phyloP scores from a whole-genome alignment of 2,329 filamentous ascomycete genomes.

The Chaetomium olivaceum region DNA sequence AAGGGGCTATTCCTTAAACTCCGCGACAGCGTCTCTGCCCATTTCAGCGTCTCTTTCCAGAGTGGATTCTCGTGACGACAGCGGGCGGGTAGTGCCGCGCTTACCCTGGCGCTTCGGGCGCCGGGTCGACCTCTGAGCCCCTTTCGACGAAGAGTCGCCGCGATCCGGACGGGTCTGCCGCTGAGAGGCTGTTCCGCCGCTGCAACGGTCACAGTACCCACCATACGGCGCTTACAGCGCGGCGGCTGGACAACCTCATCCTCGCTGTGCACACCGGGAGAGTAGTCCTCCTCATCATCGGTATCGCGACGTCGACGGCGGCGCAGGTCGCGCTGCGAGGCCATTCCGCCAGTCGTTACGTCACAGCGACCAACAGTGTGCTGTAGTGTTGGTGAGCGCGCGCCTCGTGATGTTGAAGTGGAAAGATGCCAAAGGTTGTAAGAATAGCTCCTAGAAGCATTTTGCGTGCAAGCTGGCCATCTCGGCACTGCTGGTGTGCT shows the following conservation, averaged over 20 bases:
- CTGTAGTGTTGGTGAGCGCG: too few species aligned
- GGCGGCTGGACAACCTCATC: constrained; percentile 14
- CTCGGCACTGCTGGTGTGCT: background rate
- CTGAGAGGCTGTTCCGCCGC: constrained; percentile 3
- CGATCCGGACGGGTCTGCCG: background rate
- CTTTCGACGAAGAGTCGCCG: background rate
- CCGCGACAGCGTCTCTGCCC: constrained; percentile 1
- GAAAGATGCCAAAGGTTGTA: constrained; percentile 19
- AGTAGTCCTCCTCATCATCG: constrained; percentile 18
- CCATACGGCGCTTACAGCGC: too few species aligned
- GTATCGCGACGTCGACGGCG: constrained; percentile 4
- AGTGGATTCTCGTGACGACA: background rate
- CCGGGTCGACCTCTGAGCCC: background rate
- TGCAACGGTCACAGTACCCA: background rate
- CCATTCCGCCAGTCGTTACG: too few species aligned
- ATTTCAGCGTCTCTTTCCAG: background rate
- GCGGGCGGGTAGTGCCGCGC: background rate
- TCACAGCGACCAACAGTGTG: too few species aligned
- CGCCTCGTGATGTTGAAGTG: constrained; percentile 12
- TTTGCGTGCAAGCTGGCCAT: constrained; percentile 16
- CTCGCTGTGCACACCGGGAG: constrained; percentile 4
- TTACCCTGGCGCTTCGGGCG: background rate
- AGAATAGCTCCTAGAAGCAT: constrained; percentile 20
- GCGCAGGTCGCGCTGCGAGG: constrained; percentile 7
- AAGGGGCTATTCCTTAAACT: constrained; percentile 21